Evolutionary conservation across 306 rosid genomes (phyloP).

Genomic region (Trifolium fragiferum): DNA sequence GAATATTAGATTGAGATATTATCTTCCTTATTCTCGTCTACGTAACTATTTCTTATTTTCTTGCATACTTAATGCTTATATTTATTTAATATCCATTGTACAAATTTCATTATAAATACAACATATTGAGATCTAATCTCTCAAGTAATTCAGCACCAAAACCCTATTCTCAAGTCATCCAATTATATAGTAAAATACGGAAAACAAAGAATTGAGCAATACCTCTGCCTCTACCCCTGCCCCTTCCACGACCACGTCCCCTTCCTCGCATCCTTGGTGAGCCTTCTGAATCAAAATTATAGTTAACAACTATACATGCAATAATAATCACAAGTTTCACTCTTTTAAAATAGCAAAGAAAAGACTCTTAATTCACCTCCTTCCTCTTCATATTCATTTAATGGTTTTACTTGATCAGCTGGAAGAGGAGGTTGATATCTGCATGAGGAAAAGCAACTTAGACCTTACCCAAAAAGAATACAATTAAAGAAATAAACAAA

Average conservation of each 20-base stretch:
- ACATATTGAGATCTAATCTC: not conserved
- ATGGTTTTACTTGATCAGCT: constrained; percentile 84
- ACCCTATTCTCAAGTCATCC: not conserved
- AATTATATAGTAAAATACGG: constrained; percentile 5
- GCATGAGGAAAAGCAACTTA: constrained; percentile 30
- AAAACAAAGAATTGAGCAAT: constrained; percentile 40
- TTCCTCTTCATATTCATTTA: constrained; percentile 74
- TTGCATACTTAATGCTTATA: not conserved
- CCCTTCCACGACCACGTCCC: constrained; percentile 73
- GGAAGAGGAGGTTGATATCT: constrained; percentile 90
- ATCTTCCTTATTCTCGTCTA: not conserved
- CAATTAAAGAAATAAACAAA: constrained; percentile 7
- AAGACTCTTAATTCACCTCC: constrained; percentile 61
- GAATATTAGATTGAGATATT: not conserved
- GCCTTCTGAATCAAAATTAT: constrained; percentile 60
- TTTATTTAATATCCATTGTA: not conserved
- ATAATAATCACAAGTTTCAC: constrained; percentile 18
- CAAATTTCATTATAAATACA: not conserved
- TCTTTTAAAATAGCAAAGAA: constrained; percentile 16
- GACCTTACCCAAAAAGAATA: constrained; percentile 18
- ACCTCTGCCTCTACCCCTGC: constrained; percentile 70
- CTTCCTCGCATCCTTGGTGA: constrained; percentile 71
- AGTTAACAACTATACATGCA: constrained; percentile 5
- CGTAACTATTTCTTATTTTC: not conserved
- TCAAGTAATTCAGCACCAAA: not conserved